Base-by-base conservation (phyloP, 345 rosid species). In the Citrus cavaleriei region DNA sequence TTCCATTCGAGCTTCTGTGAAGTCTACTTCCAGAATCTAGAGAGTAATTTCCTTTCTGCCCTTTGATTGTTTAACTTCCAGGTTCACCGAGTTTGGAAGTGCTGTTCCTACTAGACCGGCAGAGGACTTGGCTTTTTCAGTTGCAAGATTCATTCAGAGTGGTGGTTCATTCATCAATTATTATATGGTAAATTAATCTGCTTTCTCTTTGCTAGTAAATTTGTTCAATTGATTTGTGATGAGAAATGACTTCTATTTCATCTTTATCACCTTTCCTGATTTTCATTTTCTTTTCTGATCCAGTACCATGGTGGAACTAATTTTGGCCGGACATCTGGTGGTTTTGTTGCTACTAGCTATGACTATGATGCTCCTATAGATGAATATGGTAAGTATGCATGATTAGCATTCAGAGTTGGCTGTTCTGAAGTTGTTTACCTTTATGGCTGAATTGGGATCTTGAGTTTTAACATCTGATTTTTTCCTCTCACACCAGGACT, bases 231-330 rank as follows among this genome's bases (percentile, higher is more conserved):
- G 21, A 77, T 28, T 69, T 35, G 64, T 59, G 42, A 61, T 55
- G 16, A 61, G 49, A 18, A 14, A 9, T n/a, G 24, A 75, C 4
- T 30, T 14, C n/a, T 37, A 35, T 27, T 34, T 13, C 54, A 54
- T 54, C 61, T 73, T 68, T 61, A 79, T 61, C 57, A 64, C 28
- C 62, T 51, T 30, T 14, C 49, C 35, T 22, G 72, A 34, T 74
- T 68, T 85, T 30, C 1, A 58, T 30, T 54, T 4, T 8, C 9
- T 70, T 60, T 70, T 35, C 59, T 72, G 64, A 14, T 62, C 60
- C 78, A 96, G 99, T 96, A 94, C 78, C 98, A 96, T 55, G 98
- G 99, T 49, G 99, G 99, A 73, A 93, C 98, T 3, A 96, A 96
- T 77, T 96, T 96, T 35, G 98, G 89, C 68, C 81, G 98, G 78